Base-by-base conservation (phyloP, 768 basidiomycete genomes). In the Podaxis mareebaensis region DNA sequence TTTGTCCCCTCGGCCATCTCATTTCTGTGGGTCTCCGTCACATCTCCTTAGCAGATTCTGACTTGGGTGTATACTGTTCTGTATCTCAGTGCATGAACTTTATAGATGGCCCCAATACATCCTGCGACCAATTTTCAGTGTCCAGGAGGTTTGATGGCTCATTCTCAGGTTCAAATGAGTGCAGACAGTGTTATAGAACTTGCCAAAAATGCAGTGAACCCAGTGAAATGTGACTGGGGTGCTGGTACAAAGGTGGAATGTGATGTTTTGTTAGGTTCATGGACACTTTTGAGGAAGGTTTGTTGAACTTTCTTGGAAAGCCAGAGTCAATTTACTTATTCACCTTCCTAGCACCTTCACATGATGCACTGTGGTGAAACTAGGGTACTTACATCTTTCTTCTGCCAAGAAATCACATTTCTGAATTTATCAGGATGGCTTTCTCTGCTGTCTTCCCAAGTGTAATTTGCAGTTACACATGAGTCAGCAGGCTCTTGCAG, bases 271-370 rank as follows among this genome's bases (percentile, higher is more conserved):
- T 69, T 74, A 24, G 62, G 62, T 6, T 70, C 72, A 52, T 76
- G 73, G 74, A 70, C 67, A 63, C 67, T 70, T 17, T 70, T 73
- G 39, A 65, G 68, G 48, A 67, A 73, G 74, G 75, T 74, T 51
- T 46, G n/a, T 7, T 7, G 7, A 55, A 66, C 61, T 54, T 66
- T 42, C 53, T 38, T 46, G 30, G 33, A 63, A 64, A 63, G 53
- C n/a, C 11, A 52, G 42, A 46, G 26, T 36, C 49, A 4, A n/a
- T 12, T 42, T 57, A 11, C 52, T 56, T 60, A 12, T 33, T 12
- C 12, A 20, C 10, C 30, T 26, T 28, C 17, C 10, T 52, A 65
- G 64, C 64, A 65, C 24, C 30, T 65, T 6, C 53, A 49, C 10
- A 12, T 36, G 2, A 10, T 61, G 7, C 60, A 61, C 15, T 53